A percentile compares a stretch with the other conserved stretches of the same genome.
Conservation (phyloP, 192 early-diverging fungal genomes). For the Podila minutissima region DNA sequence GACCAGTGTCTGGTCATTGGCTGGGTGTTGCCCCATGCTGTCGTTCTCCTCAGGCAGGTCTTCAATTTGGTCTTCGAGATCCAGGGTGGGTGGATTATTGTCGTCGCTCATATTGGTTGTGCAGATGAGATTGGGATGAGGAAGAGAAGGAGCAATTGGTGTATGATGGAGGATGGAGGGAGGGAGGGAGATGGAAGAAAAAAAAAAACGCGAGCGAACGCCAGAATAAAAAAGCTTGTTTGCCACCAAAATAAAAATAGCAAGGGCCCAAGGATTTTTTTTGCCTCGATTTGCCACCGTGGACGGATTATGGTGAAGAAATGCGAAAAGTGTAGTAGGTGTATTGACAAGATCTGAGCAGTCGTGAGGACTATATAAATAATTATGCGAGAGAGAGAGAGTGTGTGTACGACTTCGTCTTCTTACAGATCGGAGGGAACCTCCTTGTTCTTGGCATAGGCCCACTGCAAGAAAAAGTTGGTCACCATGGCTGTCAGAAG, state of each 20-base stretch:
- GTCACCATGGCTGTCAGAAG: slow-evolving; percentile 71
- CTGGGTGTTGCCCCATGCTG: neutral
- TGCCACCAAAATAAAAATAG: slow-evolving; percentile 11
- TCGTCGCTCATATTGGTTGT: slow-evolving; percentile 13
- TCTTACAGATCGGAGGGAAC: neutral
- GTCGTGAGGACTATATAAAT: neutral
- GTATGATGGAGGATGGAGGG: neutral
- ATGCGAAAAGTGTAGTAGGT: neutral
- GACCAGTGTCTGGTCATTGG: neutral
- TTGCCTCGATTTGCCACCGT: too few relatives aligned
- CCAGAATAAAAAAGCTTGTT: neutral
- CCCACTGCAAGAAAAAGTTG: slow-evolving; percentile 64
- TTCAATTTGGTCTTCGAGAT: slow-evolving; percentile 4
- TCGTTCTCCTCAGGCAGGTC: slow-evolving; percentile 29
- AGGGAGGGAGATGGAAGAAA: neutral
- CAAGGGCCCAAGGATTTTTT: too few relatives aligned
- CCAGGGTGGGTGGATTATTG: slow-evolving; percentile 6
- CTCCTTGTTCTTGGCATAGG: neutral
- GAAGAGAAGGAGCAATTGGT: neutral
- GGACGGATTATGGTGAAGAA: too few relatives aligned
- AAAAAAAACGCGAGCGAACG: neutral
- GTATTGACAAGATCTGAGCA: neutral
- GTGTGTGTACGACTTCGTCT: too few relatives aligned
- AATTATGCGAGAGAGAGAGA: neutral
- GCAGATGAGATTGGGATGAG: neutral